Conservation (phyloP, 2,329 filamentous ascomycete species). For the Exserohilum rostratum region DNA sequence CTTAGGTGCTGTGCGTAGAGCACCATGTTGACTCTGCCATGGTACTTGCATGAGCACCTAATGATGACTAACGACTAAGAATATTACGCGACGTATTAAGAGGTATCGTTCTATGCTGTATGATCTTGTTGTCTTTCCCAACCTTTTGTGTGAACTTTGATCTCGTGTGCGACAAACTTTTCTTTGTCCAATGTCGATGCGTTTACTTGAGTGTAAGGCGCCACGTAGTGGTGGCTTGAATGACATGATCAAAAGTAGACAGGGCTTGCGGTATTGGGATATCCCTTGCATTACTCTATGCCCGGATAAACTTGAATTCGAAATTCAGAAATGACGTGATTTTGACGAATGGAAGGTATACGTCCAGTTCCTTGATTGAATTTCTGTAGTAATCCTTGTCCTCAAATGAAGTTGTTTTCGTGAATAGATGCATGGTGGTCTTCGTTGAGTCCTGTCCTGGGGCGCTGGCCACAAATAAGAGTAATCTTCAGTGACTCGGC, state of each 20-base stretch:
- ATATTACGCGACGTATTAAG: not conserved
- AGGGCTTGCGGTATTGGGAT: too few species aligned
- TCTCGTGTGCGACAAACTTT: too few species aligned
- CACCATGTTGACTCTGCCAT: slow-evolving; percentile 3
- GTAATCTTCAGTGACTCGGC: not conserved
- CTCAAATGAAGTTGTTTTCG: not conserved
- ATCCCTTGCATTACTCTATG: too few species aligned
- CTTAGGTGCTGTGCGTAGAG: not conserved
- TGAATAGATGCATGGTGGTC: too few species aligned
- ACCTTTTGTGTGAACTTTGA: not conserved
- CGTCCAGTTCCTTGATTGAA: not conserved
- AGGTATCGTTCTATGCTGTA: not conserved
- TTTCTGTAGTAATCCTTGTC: not conserved
- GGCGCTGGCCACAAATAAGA: slow-evolving; percentile 5
- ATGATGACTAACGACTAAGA: not conserved
- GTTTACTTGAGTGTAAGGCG: too few species aligned
- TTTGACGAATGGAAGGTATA: too few species aligned
- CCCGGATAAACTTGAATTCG: too few species aligned
- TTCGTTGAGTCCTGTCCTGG: slow-evolving; percentile 1
- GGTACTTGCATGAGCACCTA: slow-evolving; percentile 1
- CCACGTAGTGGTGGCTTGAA: too few species aligned
- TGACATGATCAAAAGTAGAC: too few species aligned
- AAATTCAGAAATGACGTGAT: too few species aligned
- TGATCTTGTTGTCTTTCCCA: not conserved
- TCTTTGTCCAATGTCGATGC: too few species aligned